Evolutionary conservation across 768 basidiomycete genomes (phyloP), one percentile per base, ranked within the genome.

Genomic region (Dioszegia hungarica): DNA sequence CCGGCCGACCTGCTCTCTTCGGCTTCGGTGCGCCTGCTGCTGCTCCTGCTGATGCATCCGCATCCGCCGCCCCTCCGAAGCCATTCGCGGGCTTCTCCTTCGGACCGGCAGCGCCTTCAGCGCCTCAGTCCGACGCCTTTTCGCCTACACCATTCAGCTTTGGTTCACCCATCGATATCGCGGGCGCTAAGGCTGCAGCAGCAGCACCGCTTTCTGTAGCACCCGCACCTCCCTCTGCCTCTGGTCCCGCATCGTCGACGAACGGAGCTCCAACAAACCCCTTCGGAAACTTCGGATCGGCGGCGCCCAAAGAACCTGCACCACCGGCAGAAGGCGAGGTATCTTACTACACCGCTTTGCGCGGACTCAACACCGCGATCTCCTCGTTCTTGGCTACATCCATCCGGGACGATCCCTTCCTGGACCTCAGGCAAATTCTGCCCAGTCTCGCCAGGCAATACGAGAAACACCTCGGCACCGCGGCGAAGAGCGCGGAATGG

Each of bases 351-450:
- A 72, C 66, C 8, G 59, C 67, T 9, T 9, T 75, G 10, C 65
- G 72, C 4, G 74, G 74, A 12, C 62, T 75, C n/a, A 75, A 75
- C 50, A 46, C 46, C n/a, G 66, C 72, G 9, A 52, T 73, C 46
- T 46, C 68, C 6, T 56, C 62, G 15, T 73, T 73, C 57, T 59
- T 75, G 11, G 60, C 64, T 6, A 31, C 49, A 5, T 60, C 61
- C 3, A 19, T 70, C 10, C 58, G 64, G 5, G 36, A 58, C 5
- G 72, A 75, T 31, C 62, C 60, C 5, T 72, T 75, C 45, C 29
- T 63, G 19, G 60, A 75, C 43, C 57, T 75, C 19, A 44, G 58
- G 5, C 50, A 24, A 3, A 58, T 59, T 14, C 33, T 75, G 22
- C 59, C 62, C 5, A 28, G 33, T 28, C 49, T 72, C 22, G 10